Base-by-base conservation (phyloP, 2,329 filamentous ascomycete genomes). In the Ophiobolus disseminans region DNA sequence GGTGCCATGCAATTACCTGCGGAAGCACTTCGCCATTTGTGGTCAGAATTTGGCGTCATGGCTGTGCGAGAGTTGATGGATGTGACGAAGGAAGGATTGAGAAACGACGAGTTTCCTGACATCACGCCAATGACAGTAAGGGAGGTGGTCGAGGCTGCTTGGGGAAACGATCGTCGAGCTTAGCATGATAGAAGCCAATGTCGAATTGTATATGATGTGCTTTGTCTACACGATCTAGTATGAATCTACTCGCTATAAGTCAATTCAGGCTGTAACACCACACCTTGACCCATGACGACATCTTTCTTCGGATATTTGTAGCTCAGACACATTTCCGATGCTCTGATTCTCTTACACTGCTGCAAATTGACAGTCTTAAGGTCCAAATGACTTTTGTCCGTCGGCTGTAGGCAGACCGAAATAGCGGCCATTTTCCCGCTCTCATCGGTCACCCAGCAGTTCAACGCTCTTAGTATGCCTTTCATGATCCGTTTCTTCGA, bases 71-170 rank as follows among this genome's bases (percentile, higher is more conserved):
- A 43, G 4, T 16, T 50, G 23, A 40, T 52, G 39, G 51, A 55
- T 46, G 39, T 46, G n/a, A 40, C 44, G 20, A 17, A 9, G 3
- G 31, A 41, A 8, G 55, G 45, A 11, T 2, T 46, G 10, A 47
- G 48, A n/a, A 55, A 55, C 39, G 40, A 44, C 5, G 42, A 46
- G 13, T 55, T 50, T 32, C 48, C 51, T 13, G 16, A 50, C 5
- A 40, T 57, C 20, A 48, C 48, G 28, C 55, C 51, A 5, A 39
- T 55, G 8, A 25, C 13, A 8, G 48, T 53, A n/a, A 35, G 46
- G 35, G 40, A 45, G 20, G 36, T 57, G 11, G 43, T 49, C 35
- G 26, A 49, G 45, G 36, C 45, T 16, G 51, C 55, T 14, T 57
- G 51, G 51, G 51, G 51, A 20, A 43, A 40, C n/a, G 9, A 31